A percentile compares a stretch with the other conserved stretches of the same genome.
These are phyloP conservation scores for Epichloe bromicola DNA, from an alignment of 2,329 filamentous ascomycete species.

Conservation along the genomic window DNA sequence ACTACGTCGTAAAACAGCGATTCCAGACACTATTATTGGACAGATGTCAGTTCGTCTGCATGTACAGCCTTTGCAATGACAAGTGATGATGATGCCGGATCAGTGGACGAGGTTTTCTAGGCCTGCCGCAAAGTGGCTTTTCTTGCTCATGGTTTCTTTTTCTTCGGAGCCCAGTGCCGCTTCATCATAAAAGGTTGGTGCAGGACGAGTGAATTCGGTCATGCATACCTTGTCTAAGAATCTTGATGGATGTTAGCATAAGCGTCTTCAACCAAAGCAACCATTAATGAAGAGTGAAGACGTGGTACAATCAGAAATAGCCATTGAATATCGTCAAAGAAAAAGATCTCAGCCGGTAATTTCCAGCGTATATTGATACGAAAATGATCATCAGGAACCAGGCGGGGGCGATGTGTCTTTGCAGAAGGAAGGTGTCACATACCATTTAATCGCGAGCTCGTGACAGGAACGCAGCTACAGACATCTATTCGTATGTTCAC, in stretches of 20 bases:
- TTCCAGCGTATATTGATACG: slow-evolving; percentile 65
- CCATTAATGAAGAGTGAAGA: slow-evolving; percentile 4
- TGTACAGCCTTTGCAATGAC: neutral
- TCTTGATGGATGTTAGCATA: slow-evolving; percentile 19
- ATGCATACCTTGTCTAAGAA: slow-evolving; percentile 22
- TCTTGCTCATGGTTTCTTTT: slow-evolving; percentile 55
- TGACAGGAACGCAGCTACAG: neutral
- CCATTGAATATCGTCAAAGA: slow-evolving; percentile 73
- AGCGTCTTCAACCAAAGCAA: slow-evolving; percentile 1
- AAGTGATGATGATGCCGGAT: slow-evolving; percentile 26
- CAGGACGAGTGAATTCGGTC: slow-evolving; percentile 7
- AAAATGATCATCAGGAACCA: slow-evolving; percentile 49
- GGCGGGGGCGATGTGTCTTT: neutral
- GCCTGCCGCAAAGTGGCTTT: slow-evolving; percentile 90
- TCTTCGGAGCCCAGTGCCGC: slow-evolving; percentile 97
- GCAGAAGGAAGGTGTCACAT: neutral
- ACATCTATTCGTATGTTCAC: slow-evolving; percentile 3
- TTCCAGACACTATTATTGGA: neutral
- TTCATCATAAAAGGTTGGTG: slow-evolving; percentile 54
- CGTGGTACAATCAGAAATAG: slow-evolving; percentile 57
- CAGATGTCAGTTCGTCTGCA: neutral
- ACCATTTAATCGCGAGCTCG: neutral
- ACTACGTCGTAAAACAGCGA: neutral
- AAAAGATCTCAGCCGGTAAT: slow-evolving; percentile 80
- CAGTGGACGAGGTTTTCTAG: slow-evolving; percentile 99